phyloP scores from a whole-genome alignment of 495 filamentous ascomycete genomes.

The Annulohypoxylon moriforme region DNA sequence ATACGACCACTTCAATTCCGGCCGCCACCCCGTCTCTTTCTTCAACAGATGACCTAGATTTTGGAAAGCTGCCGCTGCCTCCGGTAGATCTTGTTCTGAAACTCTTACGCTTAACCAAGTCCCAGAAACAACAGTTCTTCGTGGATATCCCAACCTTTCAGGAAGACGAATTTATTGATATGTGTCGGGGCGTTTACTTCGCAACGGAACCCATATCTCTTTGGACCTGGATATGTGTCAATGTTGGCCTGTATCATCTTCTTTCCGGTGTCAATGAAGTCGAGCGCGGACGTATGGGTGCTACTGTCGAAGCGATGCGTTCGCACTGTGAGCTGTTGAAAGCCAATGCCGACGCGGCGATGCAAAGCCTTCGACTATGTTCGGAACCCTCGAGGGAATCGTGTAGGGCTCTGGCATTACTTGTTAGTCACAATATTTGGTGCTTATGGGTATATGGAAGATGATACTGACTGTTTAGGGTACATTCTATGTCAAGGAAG shows the following conservation, averaged over 20 bases:
- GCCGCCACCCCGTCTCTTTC: not conserved
- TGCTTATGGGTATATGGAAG: not conserved
- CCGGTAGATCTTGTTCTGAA: conserved; percentile 38
- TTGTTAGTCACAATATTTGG: conserved; percentile 37
- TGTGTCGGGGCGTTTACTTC: conserved; percentile 69
- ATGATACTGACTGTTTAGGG: conserved; percentile 22
- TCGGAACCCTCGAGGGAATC: conserved; percentile 45
- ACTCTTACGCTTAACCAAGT: conserved; percentile 35
- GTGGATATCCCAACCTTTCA: conserved; percentile 50
- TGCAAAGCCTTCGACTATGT: conserved; percentile 40
- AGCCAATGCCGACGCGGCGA: conserved; percentile 29
- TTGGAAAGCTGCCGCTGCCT: conserved; percentile 35
- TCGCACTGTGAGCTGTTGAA: conserved; percentile 21
- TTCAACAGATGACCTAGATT: conserved; percentile 5
- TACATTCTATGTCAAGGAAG: conserved; percentile 42
- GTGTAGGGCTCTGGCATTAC: conserved; percentile 42
- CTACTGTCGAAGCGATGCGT: conserved; percentile 29
- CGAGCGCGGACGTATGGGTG: conserved; percentile 21
- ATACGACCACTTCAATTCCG: not conserved
- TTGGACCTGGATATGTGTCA: conserved; percentile 66
- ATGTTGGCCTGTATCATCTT: conserved; percentile 66
- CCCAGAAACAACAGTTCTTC: conserved; percentile 41
- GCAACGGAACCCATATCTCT: conserved; percentile 67
- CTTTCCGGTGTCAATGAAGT: conserved; percentile 53
- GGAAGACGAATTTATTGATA: conserved; percentile 64